Evolutionary conservation across 2,329 filamentous ascomycete species (phyloP), one percentile per base, ranked within the genome.

Genomic region (Rugonectria rugulosa): DNA sequence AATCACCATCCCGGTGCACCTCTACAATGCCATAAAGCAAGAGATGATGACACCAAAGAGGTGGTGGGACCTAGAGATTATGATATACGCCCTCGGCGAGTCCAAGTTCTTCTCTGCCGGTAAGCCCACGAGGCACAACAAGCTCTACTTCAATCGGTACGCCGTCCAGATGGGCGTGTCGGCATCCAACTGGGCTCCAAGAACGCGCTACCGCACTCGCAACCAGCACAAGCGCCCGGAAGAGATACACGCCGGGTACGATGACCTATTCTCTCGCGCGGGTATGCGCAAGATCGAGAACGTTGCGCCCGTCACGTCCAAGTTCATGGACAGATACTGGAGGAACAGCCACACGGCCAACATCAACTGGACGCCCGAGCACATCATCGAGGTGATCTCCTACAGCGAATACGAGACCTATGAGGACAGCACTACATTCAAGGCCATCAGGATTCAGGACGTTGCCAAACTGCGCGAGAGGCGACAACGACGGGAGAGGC

Each of bases 41-140:
- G 71, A 76, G 46, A 64, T 65, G 2, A 46, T 73, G 2, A 20
- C 75, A 1, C 6, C 36, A 0, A 4, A 46, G 2, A 6, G 12
- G 3, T 80, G 78, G 78, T 42, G 47, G 1, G 78, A 81, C 57
- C 76, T 81, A 72, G 72, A 77, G 1, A 8, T 75, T 5, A 32
- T 70, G 1, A 48, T 68, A 1, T 19, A 21, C 1, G n/a, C 72
- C 1, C 66, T 78, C 9, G 68, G 68, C 3, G 20, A 57, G 0
- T 57, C 69, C 1, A 68, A 56, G 20, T 70, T 81, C 53, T 79
- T 74, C 44, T 66, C 74, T 2, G 76, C 75, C 3, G 66, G 72
- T 2, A 36, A 57, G 4, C 78, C 77, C 2, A 61, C 34, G 2
- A 65, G 44, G 5, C 44, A 53, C 0, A 61, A 67, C 1, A 72